Evolutionary conservation across 345 rosid species (phyloP), one percentile per base, ranked within the genome.

Genomic region (Atalantia buxifolia): DNA sequence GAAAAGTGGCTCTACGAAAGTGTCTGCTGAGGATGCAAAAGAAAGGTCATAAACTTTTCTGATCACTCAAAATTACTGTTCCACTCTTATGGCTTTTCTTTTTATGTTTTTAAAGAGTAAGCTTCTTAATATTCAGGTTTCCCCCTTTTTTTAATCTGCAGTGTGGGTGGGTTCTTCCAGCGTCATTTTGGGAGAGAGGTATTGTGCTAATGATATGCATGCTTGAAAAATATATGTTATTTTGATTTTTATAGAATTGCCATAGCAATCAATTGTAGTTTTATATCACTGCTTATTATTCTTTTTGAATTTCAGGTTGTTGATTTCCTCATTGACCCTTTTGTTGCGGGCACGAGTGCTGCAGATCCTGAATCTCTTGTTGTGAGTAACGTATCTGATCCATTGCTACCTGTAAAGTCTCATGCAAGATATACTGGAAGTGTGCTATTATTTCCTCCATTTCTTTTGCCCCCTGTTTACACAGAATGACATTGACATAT

Each of bases 171-270:
- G 64, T 93, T 91, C 86, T 93, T 93, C 69, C 81, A 84, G 82
- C 93, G 96, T 19, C 98, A 93, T 89, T 93, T 93, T 77, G 98
- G 98, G 76, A 84, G 81, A 84, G 98, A 91, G 98, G 98, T 93
- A 90, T 82, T 73, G 57, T 36, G 30, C 63, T 70, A 74, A 27
- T 61, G 75, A 75, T 14, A 66, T 76, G 67, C 62, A 50, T 72
- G 76, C 76, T 28, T 36, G n/a, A 28, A 33, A 16, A 45, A 4
- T 67, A 14, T 36, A 40, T 62, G 21, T 66, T 59, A 50, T 65
- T 75, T 57, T 25, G 35, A 57, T 69, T 40, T 48, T n/a, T 70
- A 7, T 56, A 66, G 40, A 36, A 30, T 57, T 19, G 12, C 69
- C 72, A 19, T 18, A 18, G 38, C 74, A 24, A 35, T 62, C 27